Evolutionary conservation across 805 yeast genomes (phyloP).

Genomic region (Kregervanrija pseudodelftensis): DNA sequence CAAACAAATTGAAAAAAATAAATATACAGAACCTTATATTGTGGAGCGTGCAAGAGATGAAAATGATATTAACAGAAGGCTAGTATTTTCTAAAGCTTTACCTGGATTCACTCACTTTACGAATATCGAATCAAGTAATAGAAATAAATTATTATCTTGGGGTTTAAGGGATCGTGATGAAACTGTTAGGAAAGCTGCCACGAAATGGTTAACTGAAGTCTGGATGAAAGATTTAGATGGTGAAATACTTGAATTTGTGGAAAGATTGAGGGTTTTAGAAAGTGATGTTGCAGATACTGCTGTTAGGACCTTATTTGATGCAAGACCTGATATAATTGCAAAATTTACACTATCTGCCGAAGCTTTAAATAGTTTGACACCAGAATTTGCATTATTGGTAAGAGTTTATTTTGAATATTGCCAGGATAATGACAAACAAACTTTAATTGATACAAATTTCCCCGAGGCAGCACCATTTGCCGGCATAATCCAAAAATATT

Average conservation of each 20-base stretch:
- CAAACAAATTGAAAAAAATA: conserved; percentile 55
- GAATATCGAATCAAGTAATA: conserved; percentile 40
- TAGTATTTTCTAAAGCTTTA: conserved; percentile 61
- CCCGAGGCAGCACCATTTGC: conserved; percentile 79
- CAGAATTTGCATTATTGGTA: conserved; percentile 68
- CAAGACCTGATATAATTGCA: conserved; percentile 55
- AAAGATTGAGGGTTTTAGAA: conserved; percentile 61
- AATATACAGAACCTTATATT: conserved; percentile 46
- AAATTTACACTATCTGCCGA: conserved; percentile 55
- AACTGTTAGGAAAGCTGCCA: conserved; percentile 63
- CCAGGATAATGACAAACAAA: conserved; percentile 40
- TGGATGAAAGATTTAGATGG: conserved; percentile 70
- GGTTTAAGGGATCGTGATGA: conserved; percentile 85
- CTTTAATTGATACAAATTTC: conserved; percentile 56
- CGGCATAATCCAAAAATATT: conserved; percentile 45
- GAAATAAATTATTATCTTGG: conserved; percentile 70
- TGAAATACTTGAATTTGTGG: conserved; percentile 66
- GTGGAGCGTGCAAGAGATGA: conserved; percentile 80
- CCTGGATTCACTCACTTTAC: conserved; percentile 59
- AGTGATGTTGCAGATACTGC: conserved; percentile 64
- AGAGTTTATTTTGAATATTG: conserved; percentile 64
- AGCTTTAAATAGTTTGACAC: conserved; percentile 62
- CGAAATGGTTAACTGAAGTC: conserved; percentile 54
- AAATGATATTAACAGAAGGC: conserved; percentile 62
- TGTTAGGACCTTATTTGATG: conserved; percentile 52